Percentiles rank a stretch among this genome's conserved stretches.
These are phyloP conservation scores for Ophiostoma piceae DNA, from an alignment of 2,329 filamentous ascomycete genomes.

Conservation along the genomic window DNA sequence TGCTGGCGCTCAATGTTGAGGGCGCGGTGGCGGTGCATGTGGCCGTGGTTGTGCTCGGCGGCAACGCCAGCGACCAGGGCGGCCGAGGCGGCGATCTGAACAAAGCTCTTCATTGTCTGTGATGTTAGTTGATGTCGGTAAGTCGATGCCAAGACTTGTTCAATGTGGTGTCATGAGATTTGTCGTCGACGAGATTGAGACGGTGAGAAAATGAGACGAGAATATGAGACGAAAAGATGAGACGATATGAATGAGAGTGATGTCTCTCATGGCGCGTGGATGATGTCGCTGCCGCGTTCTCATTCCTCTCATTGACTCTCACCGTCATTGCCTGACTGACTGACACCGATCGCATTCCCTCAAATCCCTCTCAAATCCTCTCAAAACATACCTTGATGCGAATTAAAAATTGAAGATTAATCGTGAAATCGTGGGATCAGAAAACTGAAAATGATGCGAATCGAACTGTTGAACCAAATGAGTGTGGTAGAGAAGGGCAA, in stretches of 20 bases:
- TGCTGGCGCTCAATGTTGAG: constrained; percentile 46
- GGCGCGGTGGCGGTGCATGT: constrained; percentile 52
- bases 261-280: not conserved
- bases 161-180: not conserved
- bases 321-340: not conserved
- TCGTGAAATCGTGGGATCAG: not conserved
- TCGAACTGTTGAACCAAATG: constrained; percentile 39
- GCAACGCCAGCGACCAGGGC: constrained; percentile 46
- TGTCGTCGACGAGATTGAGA: no score
- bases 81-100: constrained; percentile 49
- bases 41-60: constrained; percentile 51
- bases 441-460: not conserved
- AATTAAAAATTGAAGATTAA: constrained; percentile 15
- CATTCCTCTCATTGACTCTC: not conserved
- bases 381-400: not conserved
- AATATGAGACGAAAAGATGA: not conserved
- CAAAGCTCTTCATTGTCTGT: constrained; percentile 46
- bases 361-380: no score
- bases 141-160: not conserved
- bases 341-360: no score
- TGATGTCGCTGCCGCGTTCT: not conserved
- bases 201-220: not conserved
- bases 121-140: not conserved
- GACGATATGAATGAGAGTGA: not conserved
- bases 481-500: constrained; percentile 50